These are phyloP conservation scores for Neurospora hispaniola DNA, from an alignment of 495 filamentous ascomycete species.

Conservation along the genomic window DNA sequence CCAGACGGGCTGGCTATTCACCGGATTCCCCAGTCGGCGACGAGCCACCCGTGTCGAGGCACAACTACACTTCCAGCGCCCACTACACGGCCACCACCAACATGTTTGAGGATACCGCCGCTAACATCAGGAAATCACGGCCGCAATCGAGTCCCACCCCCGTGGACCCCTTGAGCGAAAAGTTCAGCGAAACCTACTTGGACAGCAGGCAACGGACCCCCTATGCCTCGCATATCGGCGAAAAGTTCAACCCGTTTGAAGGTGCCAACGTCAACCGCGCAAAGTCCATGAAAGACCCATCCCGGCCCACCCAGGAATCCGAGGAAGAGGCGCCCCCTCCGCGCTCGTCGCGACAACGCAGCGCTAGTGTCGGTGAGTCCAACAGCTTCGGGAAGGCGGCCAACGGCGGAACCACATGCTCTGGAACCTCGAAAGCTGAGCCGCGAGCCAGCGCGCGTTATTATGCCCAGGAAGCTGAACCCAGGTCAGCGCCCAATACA, in stretches of 20 bases:
- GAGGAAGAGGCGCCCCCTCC: slow-evolving; percentile 5
- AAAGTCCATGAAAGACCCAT: slow-evolving; percentile 26
- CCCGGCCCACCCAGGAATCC: slow-evolving; percentile 4
- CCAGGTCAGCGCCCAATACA: slow-evolving; percentile 20
- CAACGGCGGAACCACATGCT: slow-evolving; percentile 4
- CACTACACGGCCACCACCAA: slow-evolving; percentile 11
- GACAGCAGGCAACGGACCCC: slow-evolving; percentile 53
- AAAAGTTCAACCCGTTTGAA: slow-evolving; percentile 51
- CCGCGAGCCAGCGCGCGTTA: not conserved
- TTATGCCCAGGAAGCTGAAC: slow-evolving; percentile 7
- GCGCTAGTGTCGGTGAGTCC: slow-evolving; percentile 19
- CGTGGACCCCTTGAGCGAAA: slow-evolving; percentile 31
- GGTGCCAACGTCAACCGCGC: slow-evolving; percentile 26
- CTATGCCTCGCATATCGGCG: slow-evolving; percentile 58
- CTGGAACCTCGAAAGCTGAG: slow-evolving; percentile 1
- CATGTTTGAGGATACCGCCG: slow-evolving; percentile 29
- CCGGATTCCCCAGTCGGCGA: slow-evolving; percentile 33
- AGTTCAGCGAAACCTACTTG: slow-evolving; percentile 31
- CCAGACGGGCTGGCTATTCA: slow-evolving; percentile 25
- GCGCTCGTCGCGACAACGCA: slow-evolving; percentile 17
- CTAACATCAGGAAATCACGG: slow-evolving; percentile 12
- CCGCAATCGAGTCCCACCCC: slow-evolving; percentile 7
- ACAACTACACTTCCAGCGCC: slow-evolving; percentile 29
- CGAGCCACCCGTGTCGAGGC: slow-evolving; percentile 33
- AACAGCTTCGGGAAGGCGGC: slow-evolving; percentile 12